Evolutionary conservation across 129 eudicot species (phyloP).

Genomic region (Pseudognaphalium luteoalbum): DNA sequence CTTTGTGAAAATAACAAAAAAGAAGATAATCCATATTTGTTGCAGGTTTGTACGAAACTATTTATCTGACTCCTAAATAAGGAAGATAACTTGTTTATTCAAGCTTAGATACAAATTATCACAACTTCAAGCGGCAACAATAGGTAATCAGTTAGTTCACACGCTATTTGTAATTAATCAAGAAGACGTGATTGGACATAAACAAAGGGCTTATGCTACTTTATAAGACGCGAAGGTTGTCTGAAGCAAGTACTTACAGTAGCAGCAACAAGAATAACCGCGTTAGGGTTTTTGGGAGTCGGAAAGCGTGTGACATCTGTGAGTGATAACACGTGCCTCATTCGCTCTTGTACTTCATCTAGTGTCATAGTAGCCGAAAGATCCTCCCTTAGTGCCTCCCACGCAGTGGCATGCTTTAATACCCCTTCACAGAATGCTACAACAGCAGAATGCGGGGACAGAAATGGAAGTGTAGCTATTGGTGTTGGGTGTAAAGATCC

Average conservation of each 20-base stretch:
- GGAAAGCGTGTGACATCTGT: constrained; percentile 97
- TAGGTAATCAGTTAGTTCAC: background rate
- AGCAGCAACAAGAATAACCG: constrained; percentile 89
- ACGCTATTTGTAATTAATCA: background rate
- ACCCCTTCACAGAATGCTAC: constrained; percentile 98
- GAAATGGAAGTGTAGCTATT: constrained; percentile 86
- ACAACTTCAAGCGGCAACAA: background rate
- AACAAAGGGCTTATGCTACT: background rate
- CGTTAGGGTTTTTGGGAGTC: constrained; percentile 77
- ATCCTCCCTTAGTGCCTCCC: constrained; percentile 90
- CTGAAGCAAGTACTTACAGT: constrained; percentile 58
- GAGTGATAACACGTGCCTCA: constrained; percentile 83
- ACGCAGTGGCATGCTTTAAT: constrained; percentile 82
- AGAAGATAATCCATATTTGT: no score
- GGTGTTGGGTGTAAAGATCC: constrained; percentile 94
- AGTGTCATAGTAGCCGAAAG: constrained; percentile 66
- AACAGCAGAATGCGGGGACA: constrained; percentile 94
- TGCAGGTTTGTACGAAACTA: background rate
- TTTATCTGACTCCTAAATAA: background rate
- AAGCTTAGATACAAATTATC: background rate
- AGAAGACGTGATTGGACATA: background rate
- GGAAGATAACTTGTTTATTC: background rate
- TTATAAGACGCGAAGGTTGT: background rate
- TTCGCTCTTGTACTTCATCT: constrained; percentile 76
- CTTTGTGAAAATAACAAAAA: background rate